These are phyloP conservation scores for Berberis thunbergii DNA, from an alignment of 164 flowering plant species.

Conservation along the genomic window DNA sequence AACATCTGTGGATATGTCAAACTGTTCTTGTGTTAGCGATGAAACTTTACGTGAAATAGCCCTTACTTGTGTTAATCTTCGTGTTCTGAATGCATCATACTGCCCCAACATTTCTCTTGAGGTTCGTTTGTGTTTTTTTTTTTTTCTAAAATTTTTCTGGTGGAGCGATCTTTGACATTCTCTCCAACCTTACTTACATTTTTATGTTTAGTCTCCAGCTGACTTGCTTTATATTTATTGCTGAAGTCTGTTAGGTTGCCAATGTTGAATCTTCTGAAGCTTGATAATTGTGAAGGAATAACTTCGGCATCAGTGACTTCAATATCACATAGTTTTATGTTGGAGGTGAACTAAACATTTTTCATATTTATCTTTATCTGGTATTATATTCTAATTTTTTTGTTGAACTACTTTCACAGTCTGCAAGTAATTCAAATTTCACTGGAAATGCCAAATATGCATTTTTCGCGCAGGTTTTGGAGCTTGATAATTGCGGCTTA, in stretches of 20 bases:
- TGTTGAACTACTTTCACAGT: no score
- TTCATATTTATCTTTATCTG: constrained; percentile 4
- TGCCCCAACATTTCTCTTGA: constrained; percentile 93
- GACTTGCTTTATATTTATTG: constrained; percentile 4
- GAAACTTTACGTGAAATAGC: constrained; percentile 88
- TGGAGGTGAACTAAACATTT: constrained; percentile 45
- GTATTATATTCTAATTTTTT: background rate
- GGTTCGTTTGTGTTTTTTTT: constrained; percentile 35
- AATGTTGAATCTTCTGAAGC: constrained; percentile 81
- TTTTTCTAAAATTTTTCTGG: background rate
- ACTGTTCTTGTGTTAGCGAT: constrained; percentile 86
- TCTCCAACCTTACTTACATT: background rate
- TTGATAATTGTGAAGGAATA: constrained; percentile 85
- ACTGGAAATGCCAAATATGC: background rate
- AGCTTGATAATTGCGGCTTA: constrained; percentile 76
- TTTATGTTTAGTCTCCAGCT: background rate
- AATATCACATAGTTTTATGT: constrained; percentile 46
- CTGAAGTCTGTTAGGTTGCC: constrained; percentile 67
- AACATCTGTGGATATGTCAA: constrained; percentile 79
- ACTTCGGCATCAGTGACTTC: constrained; percentile 92
- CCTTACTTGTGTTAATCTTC: constrained; percentile 47
- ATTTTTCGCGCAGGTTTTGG: constrained; percentile 53
- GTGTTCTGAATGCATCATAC: constrained; percentile 80
- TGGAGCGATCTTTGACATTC: background rate
- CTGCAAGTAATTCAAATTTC: background rate